These are phyloP conservation scores for Puccinia polysora DNA, from an alignment of 1,284 basidiomycete genomes.

Conservation along the genomic window DNA sequence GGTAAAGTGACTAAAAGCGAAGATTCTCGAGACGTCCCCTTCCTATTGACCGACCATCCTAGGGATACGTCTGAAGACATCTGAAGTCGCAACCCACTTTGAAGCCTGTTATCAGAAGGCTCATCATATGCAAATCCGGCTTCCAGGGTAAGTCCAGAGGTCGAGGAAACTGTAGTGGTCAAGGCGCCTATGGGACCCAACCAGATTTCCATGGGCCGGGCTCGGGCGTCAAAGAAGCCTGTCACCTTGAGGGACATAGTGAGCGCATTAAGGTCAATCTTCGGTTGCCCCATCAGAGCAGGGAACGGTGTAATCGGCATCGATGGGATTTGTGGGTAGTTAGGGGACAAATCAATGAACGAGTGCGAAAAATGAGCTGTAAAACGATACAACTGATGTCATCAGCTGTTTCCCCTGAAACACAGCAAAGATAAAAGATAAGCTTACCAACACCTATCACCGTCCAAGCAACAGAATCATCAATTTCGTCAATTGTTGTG, in stretches of 20 bases:
- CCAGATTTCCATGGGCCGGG: constrained; percentile 35
- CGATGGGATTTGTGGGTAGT: constrained; percentile 37
- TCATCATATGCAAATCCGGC: background rate
- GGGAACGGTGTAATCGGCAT: constrained; percentile 38
- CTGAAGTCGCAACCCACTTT: constrained; percentile 17
- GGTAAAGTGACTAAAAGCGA: constrained; percentile 35
- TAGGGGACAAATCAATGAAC: constrained; percentile 36
- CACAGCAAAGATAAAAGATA: constrained; percentile 9
- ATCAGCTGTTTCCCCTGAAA: background rate
- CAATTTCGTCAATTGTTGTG: constrained; percentile 73
- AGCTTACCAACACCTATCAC: constrained; percentile 87
- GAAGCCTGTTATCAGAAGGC: background rate
- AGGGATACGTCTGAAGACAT: constrained; percentile 5
- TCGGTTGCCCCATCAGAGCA: constrained; percentile 11
- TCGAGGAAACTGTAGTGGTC: constrained; percentile 14
- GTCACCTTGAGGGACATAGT: constrained; percentile 23
- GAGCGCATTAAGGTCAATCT: constrained; percentile 20
- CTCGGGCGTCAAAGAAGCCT: constrained; percentile 34
- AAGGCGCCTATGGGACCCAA: constrained; percentile 39
- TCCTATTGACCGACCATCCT: constrained; percentile 5
- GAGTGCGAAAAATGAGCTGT: constrained; percentile 43
- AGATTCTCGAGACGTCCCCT: constrained; percentile 15
- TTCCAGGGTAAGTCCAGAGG: constrained; percentile 27
- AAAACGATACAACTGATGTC: background rate
- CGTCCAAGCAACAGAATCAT: constrained; percentile 91